Evolutionary conservation across 345 rosid genomes (phyloP).

Genomic region (Sisymbrium irio): DNA sequence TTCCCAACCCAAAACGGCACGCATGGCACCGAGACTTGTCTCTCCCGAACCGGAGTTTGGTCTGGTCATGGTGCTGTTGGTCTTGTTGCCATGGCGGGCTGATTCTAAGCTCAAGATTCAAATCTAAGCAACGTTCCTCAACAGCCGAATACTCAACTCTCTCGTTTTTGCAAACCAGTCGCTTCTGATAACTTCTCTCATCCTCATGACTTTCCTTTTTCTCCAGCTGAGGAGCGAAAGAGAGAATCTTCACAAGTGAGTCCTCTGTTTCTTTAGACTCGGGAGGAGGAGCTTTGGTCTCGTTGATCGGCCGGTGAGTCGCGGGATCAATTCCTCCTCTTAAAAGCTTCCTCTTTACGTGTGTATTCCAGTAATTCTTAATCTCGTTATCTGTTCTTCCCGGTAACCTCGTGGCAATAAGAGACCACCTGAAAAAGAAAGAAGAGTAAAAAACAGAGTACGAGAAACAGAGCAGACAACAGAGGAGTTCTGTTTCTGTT

Average conservation of each 20-base stretch:
- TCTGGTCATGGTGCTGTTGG: conserved; percentile 25
- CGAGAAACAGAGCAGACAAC: conserved; percentile 8
- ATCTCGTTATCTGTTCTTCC: conserved; percentile 89
- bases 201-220: neutral
- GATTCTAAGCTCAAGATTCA: conserved; percentile 86
- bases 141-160: conserved; percentile 22
- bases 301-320: conserved; percentile 62
- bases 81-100: conserved; percentile 66
- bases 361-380: conserved; percentile 87
- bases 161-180: conserved; percentile 35
- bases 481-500: neutral
- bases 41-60: conserved; percentile 27
- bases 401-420: conserved; percentile 74
- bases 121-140: conserved; percentile 58
- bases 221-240: conserved; percentile 22
- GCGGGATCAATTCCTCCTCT: conserved; percentile 76
- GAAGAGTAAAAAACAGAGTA: neutral
- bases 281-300: conserved; percentile 18
- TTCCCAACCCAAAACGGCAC: conserved; percentile 56
- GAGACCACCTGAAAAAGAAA: conserved; percentile 70
- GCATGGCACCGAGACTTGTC: conserved; percentile 35
- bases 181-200: neutral
- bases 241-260: conserved; percentile 14
- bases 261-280: conserved; percentile 16
- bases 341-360: conserved; percentile 75